Conservation (phyloP, 352 stramenopile species). For the Pythium dissotocum region DNA sequence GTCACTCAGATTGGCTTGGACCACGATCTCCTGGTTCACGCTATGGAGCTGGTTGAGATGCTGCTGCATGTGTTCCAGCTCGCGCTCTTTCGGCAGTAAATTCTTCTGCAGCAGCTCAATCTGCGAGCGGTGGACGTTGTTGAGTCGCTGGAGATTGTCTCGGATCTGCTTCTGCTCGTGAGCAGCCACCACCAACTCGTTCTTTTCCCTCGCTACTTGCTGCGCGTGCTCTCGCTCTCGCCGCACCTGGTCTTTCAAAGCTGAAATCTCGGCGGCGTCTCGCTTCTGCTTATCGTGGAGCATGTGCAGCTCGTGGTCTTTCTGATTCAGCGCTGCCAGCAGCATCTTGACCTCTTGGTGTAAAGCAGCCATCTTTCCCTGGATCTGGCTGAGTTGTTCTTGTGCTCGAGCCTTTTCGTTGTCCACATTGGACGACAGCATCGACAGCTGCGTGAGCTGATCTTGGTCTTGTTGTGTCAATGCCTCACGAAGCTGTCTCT, state of each 20-base stretch:
- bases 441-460: constrained; percentile 54
- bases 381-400: constrained; percentile 39
- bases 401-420: constrained; percentile 43
- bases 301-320: constrained; percentile 52
- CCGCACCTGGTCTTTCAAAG: constrained; percentile 39
- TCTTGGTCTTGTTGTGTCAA: constrained; percentile 65
- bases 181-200: constrained; percentile 31
- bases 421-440: constrained; percentile 49
- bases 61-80: constrained; percentile 64
- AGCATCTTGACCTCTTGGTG: constrained; percentile 78
- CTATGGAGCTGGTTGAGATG: constrained; percentile 59
- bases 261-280: constrained; percentile 31
- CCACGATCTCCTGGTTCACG: constrained; percentile 67
- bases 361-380: constrained; percentile 56
- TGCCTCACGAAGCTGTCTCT: constrained; percentile 47
- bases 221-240: constrained; percentile 38
- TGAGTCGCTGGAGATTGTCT: constrained; percentile 62
- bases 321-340: constrained; percentile 52
- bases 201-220: constrained; percentile 40
- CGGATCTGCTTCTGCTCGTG: constrained; percentile 44
- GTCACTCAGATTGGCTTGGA: constrained; percentile 72
- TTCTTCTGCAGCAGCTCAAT: constrained; percentile 71
- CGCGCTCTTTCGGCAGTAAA: constrained; percentile 65
- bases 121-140: constrained; percentile 72
- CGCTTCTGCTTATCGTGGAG: constrained; percentile 35